Evolutionary conservation across 2,329 filamentous ascomycete genomes (phyloP).

Genomic region (Diplodia seriata): DNA sequence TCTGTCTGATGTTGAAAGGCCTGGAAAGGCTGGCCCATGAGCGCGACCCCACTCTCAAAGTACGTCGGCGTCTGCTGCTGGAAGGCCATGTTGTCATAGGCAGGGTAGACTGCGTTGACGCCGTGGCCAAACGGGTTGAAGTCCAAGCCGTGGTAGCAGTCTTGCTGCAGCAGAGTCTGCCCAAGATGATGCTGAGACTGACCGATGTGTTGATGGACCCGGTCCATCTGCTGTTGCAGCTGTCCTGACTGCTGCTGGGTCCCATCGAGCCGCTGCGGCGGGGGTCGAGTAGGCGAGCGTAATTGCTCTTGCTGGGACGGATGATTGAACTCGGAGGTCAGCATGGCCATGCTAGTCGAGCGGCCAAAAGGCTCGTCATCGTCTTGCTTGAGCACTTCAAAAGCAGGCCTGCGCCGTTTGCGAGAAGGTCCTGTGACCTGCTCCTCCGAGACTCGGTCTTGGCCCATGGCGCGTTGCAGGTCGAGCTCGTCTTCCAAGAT

Average conservation of each 20-base stretch:
- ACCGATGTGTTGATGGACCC: neutral
- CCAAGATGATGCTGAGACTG: conserved; percentile 9
- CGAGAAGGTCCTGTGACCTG: conserved; percentile 32
- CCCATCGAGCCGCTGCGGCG: neutral
- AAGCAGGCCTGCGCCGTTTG: conserved; percentile 46
- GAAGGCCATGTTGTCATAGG: neutral
- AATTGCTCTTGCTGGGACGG: neutral
- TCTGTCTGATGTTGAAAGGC: conserved; percentile 2
- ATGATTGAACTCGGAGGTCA: conserved; percentile 43
- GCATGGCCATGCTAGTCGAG: conserved; percentile 44
- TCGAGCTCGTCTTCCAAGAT: conserved; percentile 41
- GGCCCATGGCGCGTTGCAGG: conserved; percentile 42
- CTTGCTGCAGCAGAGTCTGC: conserved; percentile 1
- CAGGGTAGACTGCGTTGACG: neutral
- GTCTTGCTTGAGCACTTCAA: conserved; percentile 52
- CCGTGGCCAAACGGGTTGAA: neutral
- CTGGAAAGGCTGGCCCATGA: neutral
- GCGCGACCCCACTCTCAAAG: neutral
- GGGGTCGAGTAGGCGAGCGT: neutral
- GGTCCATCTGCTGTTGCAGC: neutral
- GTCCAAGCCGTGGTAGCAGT: neutral
- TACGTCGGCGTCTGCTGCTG: neutral
- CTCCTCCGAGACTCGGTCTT: conserved; percentile 28
- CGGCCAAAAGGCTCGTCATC: conserved; percentile 45
- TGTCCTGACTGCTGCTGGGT: conserved; percentile 4